phyloP scores from a whole-genome alignment of 306 rosid species.

The Dryas drummondii region DNA sequence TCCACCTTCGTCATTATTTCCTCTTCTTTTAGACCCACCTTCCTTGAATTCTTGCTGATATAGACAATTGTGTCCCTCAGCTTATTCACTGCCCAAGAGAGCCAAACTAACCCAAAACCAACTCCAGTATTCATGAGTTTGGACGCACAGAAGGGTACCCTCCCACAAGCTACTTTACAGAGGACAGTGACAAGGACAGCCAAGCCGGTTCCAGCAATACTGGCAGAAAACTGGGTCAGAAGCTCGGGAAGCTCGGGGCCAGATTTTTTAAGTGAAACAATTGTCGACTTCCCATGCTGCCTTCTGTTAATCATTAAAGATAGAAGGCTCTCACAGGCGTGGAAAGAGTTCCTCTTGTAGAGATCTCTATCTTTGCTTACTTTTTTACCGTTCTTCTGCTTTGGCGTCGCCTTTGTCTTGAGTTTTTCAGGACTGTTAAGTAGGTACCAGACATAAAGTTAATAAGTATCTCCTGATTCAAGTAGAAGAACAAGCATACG shows the following conservation, averaged over 20 bases:
- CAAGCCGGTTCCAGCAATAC: constrained; percentile 83
- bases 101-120: constrained; percentile 79
- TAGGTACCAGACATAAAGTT: constrained; percentile 17
- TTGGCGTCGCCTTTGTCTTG: constrained; percentile 53
- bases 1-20: constrained; percentile 59
- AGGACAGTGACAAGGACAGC: constrained; percentile 68
- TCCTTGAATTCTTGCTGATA: constrained; percentile 54
- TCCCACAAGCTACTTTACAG: constrained; percentile 56
- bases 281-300: constrained; percentile 41
- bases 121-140: constrained; percentile 55
- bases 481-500: not conserved
- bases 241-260: constrained; percentile 82
- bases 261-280: constrained; percentile 59
- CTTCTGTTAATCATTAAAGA: constrained; percentile 58
- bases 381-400: constrained; percentile 53
- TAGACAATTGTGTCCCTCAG: constrained; percentile 54
- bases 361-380: constrained; percentile 56
- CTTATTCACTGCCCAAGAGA: constrained; percentile 66
- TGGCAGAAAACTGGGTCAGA: constrained; percentile 64
- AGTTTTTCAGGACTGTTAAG: constrained; percentile 68
- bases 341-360: constrained; percentile 63
- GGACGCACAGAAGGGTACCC: constrained; percentile 53
- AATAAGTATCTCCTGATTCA: constrained; percentile 13
- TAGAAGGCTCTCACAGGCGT: constrained; percentile 80
- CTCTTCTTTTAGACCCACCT: constrained; percentile 55